Conservation (phyloP, 2,329 filamentous ascomycete genomes). For the Ophiosphaerella herpotricha region DNA sequence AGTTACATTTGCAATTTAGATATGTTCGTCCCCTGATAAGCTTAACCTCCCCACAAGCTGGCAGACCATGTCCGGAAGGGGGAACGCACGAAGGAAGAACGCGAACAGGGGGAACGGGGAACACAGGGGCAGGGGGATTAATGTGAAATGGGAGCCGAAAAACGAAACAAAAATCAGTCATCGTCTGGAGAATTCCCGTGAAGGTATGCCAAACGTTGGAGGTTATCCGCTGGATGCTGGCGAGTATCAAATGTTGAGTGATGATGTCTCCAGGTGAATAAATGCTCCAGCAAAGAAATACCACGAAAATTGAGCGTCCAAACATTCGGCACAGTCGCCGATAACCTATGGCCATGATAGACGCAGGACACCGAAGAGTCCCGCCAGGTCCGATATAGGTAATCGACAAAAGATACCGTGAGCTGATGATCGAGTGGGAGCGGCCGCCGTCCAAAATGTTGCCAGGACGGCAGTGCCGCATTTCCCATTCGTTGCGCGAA, state of each 20-base stretch:
- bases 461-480: slow-evolving; percentile 50
- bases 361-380: slow-evolving; percentile 32
- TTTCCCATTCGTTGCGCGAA: slow-evolving; percentile 49
- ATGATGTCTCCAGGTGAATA: slow-evolving; percentile 25
- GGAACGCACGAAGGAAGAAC: slow-evolving; percentile 38
- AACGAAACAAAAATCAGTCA: slow-evolving; percentile 38
- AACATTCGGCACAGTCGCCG: slow-evolving; percentile 31
- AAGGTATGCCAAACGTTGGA: slow-evolving; percentile 28
- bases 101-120: slow-evolving; percentile 27
- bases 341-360: slow-evolving; percentile 31
- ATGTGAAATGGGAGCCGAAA: slow-evolving; percentile 32
- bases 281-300: slow-evolving; percentile 31
- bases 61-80: slow-evolving; percentile 46
- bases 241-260: slow-evolving; percentile 19
- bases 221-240: slow-evolving; percentile 20
- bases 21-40: slow-evolving; percentile 44
- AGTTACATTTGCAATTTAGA: slow-evolving; percentile 41
- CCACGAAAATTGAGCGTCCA: slow-evolving; percentile 37
- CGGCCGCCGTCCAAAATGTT: slow-evolving; percentile 45
- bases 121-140: slow-evolving; percentile 40
- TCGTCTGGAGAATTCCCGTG: slow-evolving; percentile 31
- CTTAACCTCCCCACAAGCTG: slow-evolving; percentile 49
- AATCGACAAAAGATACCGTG: slow-evolving; percentile 43
- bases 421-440: slow-evolving; percentile 44
- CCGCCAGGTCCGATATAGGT: slow-evolving; percentile 39